Percentiles rank a stretch among this genome's conserved stretches.
Evolutionary conservation across 257 asterid genomes (phyloP).

Genomic region (Solanum bukasovii): DNA sequence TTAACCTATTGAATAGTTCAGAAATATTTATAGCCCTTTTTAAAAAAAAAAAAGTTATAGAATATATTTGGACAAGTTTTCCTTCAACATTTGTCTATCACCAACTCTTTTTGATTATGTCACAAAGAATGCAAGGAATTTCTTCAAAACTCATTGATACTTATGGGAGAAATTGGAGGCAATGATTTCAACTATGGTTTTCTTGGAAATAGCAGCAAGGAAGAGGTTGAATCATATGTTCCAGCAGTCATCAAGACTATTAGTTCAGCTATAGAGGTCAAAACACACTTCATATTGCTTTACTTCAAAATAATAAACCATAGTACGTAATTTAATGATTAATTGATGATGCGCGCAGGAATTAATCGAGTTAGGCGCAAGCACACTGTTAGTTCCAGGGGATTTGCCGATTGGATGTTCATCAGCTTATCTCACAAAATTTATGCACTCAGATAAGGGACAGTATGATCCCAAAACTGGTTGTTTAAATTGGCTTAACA

Average conservation of each 20-base stretch:
- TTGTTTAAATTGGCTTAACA: conserved; percentile 35
- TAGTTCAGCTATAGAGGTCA: not conserved
- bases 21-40: no score
- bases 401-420: conserved; percentile 39
- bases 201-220: not conserved
- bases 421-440: conserved; percentile 16
- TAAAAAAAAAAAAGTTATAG: no score
- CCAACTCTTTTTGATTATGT: not conserved
- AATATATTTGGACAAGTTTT: not conserved
- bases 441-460: not conserved
- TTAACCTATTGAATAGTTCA: no score
- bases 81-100: not conserved
- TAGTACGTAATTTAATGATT: not conserved
- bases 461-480: conserved; percentile 32
- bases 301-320: not conserved
- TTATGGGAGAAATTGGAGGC: conserved; percentile 60
- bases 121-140: conserved; percentile 17
- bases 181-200: conserved; percentile 37
- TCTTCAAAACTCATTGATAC: conserved; percentile 22
- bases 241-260: conserved; percentile 18
- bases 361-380: conserved; percentile 35
- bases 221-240: conserved; percentile 7
- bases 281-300: not conserved
- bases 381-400: conserved; percentile 40
- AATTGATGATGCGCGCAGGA: conserved; percentile 10